Conservation (phyloP, 208 protist species). For the Angomonas ambiguus region DNA sequence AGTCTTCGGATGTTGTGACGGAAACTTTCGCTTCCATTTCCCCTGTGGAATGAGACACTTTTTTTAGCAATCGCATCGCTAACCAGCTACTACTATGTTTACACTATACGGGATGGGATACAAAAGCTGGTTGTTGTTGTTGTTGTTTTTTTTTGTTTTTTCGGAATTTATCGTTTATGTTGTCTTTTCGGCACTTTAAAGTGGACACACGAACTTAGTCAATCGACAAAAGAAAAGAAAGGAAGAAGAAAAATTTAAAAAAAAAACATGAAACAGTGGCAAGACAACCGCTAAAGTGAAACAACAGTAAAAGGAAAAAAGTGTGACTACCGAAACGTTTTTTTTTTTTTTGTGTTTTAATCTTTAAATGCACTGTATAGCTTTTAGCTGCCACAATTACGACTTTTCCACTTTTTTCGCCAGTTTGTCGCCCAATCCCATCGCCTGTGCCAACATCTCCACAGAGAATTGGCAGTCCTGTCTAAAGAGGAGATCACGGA, state of each 20-base stretch:
- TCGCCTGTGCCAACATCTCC: slow-evolving; percentile 27
- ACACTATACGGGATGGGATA: not conserved
- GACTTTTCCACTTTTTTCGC: not conserved
- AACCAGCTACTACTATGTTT: not conserved
- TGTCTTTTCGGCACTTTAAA: too few species aligned
- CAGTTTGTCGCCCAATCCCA: slow-evolving; percentile 44
- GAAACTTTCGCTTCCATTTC: slow-evolving; percentile 84
- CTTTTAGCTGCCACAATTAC: too few species aligned
- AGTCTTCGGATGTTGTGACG: slow-evolving; percentile 86
- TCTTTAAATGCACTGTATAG: not conserved
- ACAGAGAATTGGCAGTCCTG: slow-evolving; percentile 77
- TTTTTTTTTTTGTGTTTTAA: not conserved
- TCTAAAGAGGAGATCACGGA: slow-evolving; percentile 66
- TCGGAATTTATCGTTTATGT: not conserved
- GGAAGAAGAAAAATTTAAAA: not conserved
- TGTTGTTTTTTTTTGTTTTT: not conserved
- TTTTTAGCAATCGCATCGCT: slow-evolving; percentile 64
- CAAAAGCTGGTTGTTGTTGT: not conserved
- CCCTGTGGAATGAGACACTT: slow-evolving; percentile 57
- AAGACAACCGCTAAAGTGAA: too few species aligned
- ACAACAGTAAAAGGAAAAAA: not conserved
- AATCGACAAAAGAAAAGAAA: slow-evolving; percentile 3
- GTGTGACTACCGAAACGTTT: not conserved
- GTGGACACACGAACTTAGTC: too few species aligned
- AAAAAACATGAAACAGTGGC: too few species aligned